Evolutionary conservation across 306 rosid species (phyloP), one percentile per base, ranked within the genome.

Genomic region (Senna tora): DNA sequence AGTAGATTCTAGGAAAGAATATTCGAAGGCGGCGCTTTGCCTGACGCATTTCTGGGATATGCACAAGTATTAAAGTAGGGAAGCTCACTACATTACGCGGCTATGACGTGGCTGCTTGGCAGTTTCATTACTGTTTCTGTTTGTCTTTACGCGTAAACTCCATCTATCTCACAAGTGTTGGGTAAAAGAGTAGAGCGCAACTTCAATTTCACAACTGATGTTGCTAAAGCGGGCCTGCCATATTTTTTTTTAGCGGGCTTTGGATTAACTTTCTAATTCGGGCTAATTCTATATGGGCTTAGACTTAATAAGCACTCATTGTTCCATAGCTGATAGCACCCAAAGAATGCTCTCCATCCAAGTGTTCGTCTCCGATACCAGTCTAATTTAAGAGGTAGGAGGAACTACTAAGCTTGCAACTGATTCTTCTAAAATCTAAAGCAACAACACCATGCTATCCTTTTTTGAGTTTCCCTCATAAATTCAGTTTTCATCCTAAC

Each of bases 11-110:
- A 5, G 62, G 5, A 28, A 28, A 28, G 62, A 56, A 56, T 56
- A 56, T 56, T 54, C 42, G 8, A 12, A 6, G 53, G 53, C 53
- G 53, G 53, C 53, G 9, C 53, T 5, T 47, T 47, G 19, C 66
- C 28, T 22, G 46, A 67, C 67, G 52, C 74, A 42, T 20, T 63
- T 55, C 65, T 55, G 25, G 21, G 43, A 52, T 6, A 5, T 17
- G 28, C 25, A 51, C 25, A 52, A 45, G 1, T 11, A 45, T 41
- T 41, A 7, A 45, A 0, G 1, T 5, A 0, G 25, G 41, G 0
- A 9, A 32, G 73, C 65, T 16, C 46, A 59, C 36, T 53, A 73
- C 49, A 78, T 58, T 61, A 34, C 30, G 39, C 46, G 28, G 14
- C 41, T 45, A 51, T 46, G 64, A 53, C 55, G 36, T 33, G 75